Percentiles rank a stretch among this genome's conserved stretches.
Evolutionary conservation across 768 basidiomycete species (phyloP).

Genomic region (Auriscalpium microsporum): DNA sequence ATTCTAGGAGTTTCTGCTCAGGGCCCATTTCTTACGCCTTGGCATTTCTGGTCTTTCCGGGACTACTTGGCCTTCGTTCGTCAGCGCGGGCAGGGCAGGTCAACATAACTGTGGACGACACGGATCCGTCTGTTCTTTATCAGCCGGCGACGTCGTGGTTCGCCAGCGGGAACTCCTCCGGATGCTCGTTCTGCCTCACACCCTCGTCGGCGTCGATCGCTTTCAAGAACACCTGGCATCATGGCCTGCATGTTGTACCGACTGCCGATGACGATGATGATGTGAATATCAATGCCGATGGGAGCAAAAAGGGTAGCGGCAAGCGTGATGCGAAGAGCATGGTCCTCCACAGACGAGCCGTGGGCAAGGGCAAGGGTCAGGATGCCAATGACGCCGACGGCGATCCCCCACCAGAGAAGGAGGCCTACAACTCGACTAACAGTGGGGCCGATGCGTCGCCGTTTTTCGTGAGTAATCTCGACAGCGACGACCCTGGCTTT

Average conservation of each 20-base stretch:
- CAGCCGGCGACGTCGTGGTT: not conserved
- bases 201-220: not conserved
- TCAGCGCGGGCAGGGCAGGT: not conserved
- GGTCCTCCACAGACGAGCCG: no score
- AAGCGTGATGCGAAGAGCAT: not conserved
- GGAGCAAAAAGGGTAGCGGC: not conserved
- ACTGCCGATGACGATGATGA: conserved; percentile 3
- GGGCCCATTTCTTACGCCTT: not conserved
- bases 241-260: conserved; percentile 1
- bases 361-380: not conserved
- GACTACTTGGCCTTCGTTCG: not conserved
- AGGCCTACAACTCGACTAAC: not conserved
- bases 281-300: not conserved
- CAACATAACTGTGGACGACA: conserved; percentile 8
- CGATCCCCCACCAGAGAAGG: not conserved
- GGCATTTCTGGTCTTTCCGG: not conserved
- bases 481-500: conserved; percentile 24
- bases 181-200: conserved; percentile 4
- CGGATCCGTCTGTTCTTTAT: conserved; percentile 1
- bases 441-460: not conserved
- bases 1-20: not conserved
- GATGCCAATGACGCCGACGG: not conserved
- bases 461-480: conserved; percentile 14
- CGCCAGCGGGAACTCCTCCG: not conserved
- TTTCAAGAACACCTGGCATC: conserved; percentile 8